phyloP scores from a whole-genome alignment of 306 rosid genomes.

The Pterocarpus santalinus region DNA sequence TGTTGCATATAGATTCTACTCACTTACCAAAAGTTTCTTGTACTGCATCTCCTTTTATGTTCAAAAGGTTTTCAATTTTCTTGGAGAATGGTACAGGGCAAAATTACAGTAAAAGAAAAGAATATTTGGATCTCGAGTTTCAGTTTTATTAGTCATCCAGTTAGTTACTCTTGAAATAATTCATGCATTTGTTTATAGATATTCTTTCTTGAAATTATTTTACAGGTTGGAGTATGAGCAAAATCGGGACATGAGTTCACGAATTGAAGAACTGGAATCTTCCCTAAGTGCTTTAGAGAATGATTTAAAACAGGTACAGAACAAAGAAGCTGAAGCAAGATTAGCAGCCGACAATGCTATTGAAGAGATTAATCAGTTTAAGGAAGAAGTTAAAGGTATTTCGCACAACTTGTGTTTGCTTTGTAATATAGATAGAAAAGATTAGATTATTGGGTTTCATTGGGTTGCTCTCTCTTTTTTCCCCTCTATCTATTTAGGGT shows the following conservation, averaged over 20 bases:
- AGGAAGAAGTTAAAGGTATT: conserved; percentile 82
- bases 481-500: neutral
- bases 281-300: conserved; percentile 67
- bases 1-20: conserved; percentile 1
- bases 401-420: conserved; percentile 27
- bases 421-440: conserved; percentile 10
- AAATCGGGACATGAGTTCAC: conserved; percentile 85
- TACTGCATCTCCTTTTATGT: conserved; percentile 2
- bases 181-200: conserved; percentile 26
- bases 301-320: conserved; percentile 71
- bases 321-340: conserved; percentile 81
- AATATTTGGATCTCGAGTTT: conserved; percentile 24
- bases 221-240: conserved; percentile 95
- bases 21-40: neutral
- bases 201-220: conserved; percentile 38
- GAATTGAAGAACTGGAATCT: conserved; percentile 76
- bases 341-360: conserved; percentile 70
- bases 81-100: neutral
- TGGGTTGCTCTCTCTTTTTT: neutral
- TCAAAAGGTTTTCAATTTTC: conserved; percentile 25
- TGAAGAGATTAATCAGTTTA: conserved; percentile 65
- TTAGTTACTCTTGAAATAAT: conserved; percentile 26
- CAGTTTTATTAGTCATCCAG: conserved; percentile 9
- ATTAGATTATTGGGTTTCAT: neutral
- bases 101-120: neutral